phyloP scores from a whole-genome alignment of 2,329 filamentous ascomycete species.

The Ceratocystis lukuohia region DNA sequence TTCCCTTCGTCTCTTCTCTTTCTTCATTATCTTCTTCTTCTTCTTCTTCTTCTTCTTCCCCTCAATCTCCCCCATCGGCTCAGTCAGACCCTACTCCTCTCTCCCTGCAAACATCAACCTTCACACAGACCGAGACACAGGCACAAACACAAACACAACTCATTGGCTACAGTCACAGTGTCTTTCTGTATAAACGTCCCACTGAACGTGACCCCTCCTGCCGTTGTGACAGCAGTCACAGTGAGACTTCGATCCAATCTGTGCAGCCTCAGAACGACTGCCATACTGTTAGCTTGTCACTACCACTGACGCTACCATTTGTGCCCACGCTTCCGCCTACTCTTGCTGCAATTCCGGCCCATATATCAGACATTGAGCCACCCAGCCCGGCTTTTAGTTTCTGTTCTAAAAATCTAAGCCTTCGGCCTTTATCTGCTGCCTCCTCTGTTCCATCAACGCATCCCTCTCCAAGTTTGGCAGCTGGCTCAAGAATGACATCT shows the following conservation, averaged over 20 bases:
- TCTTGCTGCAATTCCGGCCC: background rate
- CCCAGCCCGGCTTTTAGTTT: constrained; percentile 17
- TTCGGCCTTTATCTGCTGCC: background rate
- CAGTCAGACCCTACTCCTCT: background rate
- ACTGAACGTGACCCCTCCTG: constrained; percentile 1
- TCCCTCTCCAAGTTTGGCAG: background rate
- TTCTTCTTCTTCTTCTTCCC: background rate
- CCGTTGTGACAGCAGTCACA: constrained; percentile 7
- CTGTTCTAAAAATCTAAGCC: constrained; percentile 12
- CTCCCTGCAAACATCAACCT: background rate
- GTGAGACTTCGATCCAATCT: constrained; percentile 8
- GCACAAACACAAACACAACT: constrained; percentile 10
- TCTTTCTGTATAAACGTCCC: background rate
- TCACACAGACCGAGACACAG: constrained; percentile 14
- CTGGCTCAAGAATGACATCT: constrained; percentile 1
- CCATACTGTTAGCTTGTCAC: background rate
- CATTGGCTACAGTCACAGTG: background rate
- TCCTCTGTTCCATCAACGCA: constrained; percentile 7
- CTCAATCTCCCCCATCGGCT: background rate
- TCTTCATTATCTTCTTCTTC: background rate
- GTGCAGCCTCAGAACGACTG: background rate
- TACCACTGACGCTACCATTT: background rate
- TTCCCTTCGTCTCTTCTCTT: background rate
- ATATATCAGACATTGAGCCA: constrained; percentile 5
- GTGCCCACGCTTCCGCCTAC: background rate